Percentiles rank a stretch among this genome's conserved stretches.
These are phyloP conservation scores for Rubus idaeus DNA, from an alignment of 306 rosid genomes.

Conservation along the genomic window DNA sequence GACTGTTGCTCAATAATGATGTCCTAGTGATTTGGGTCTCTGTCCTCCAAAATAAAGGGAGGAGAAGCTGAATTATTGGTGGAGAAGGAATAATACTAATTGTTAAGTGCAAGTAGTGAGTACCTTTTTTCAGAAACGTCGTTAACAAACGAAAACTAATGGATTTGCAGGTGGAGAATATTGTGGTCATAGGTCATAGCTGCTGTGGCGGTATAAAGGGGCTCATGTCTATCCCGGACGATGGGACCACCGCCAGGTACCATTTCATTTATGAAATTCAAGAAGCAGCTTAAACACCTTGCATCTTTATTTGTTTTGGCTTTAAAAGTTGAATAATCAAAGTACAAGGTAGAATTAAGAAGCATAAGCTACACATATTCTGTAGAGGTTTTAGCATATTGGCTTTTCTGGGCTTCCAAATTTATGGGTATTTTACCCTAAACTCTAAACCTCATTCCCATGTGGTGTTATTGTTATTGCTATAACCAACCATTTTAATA, in stretches of 20 bases:
- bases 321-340: not conserved
- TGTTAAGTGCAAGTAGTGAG: not conserved
- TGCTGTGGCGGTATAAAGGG: slow-evolving; percentile 98
- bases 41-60: not conserved
- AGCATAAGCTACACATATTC: slow-evolving; percentile 1
- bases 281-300: not conserved
- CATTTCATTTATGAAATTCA: not conserved
- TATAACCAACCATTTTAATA: not conserved
- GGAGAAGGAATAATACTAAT: not conserved
- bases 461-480: not conserved
- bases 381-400: not conserved
- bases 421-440: not conserved
- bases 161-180: slow-evolving; percentile 76
- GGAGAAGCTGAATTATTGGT: not conserved
- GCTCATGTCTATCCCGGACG: slow-evolving; percentile 90
- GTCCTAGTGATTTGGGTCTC: slow-evolving; percentile 1
- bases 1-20: slow-evolving; percentile 14
- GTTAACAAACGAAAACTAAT: not conserved
- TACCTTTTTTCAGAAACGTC: not conserved
- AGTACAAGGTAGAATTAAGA: not conserved
- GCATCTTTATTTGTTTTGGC: not conserved
- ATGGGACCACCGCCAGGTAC: slow-evolving; percentile 76
- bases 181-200: slow-evolving; percentile 91
- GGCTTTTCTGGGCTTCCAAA: not conserved
- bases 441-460: not conserved